phyloP scores from a whole-genome alignment of 306 rosid species.

The Neltuma alba region DNA sequence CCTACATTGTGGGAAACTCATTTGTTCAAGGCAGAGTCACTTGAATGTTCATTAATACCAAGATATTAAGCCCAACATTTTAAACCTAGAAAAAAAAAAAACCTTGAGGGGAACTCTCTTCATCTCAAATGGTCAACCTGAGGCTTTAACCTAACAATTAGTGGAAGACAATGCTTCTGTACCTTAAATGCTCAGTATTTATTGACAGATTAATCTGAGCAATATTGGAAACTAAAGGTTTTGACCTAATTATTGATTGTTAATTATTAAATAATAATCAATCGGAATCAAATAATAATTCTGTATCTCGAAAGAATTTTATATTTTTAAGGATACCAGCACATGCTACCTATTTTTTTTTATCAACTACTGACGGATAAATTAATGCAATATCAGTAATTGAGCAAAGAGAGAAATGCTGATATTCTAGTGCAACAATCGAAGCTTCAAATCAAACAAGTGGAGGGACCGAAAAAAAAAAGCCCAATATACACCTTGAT shows the following conservation, averaged over 20 bases:
- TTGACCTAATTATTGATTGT: too few species aligned
- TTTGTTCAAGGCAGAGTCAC: slow-evolving; percentile 27
- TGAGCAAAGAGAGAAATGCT: neutral
- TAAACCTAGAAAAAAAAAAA: slow-evolving; percentile 23
- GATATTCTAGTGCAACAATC: slow-evolving; percentile 35
- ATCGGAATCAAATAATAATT: slow-evolving; percentile 25
- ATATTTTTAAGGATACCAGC: slow-evolving; percentile 1
- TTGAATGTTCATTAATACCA: slow-evolving; percentile 24
- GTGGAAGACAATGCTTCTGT: slow-evolving; percentile 24
- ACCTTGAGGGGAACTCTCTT: slow-evolving; percentile 21
- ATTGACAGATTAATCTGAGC: too few species aligned
- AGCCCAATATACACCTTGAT: slow-evolving; percentile 64
- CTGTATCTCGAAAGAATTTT: neutral
- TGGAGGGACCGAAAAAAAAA: slow-evolving; percentile 24
- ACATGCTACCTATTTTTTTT: slow-evolving; percentile 2
- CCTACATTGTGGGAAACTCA: slow-evolving; percentile 45
- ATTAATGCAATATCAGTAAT: slow-evolving; percentile 32
- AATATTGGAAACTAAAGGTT: too few species aligned
- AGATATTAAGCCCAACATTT: too few species aligned
- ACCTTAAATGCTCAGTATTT: neutral
- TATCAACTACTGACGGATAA: slow-evolving; percentile 11
- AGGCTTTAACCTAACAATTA: slow-evolving; percentile 25
- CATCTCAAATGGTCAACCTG: neutral
- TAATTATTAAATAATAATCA: neutral
- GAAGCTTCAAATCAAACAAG: slow-evolving; percentile 10